A percentile compares a stretch with the other conserved stretches of the same genome.
These are phyloP conservation scores for Podospora didyma DNA, from an alignment of 495 filamentous ascomycete species.

Conservation along the genomic window DNA sequence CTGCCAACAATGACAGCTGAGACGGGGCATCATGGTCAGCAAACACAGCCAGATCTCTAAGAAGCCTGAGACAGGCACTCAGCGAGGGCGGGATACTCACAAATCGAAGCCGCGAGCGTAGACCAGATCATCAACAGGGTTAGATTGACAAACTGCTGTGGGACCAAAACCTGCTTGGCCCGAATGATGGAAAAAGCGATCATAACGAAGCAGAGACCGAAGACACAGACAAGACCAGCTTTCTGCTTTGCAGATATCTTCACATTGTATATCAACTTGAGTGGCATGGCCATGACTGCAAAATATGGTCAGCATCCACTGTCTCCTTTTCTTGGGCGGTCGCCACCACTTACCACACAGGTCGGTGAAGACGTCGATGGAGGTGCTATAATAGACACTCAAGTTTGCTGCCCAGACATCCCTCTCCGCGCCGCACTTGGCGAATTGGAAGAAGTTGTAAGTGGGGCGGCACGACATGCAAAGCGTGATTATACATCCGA, in stretches of 20 bases:
- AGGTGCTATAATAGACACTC: constrained; percentile 42
- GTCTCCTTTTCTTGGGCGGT: neutral
- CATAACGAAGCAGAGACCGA: constrained; percentile 48
- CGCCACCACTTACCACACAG: constrained; percentile 26
- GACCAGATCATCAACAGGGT: constrained; percentile 34
- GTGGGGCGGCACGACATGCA: constrained; percentile 36
- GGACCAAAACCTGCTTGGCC: constrained; percentile 32
- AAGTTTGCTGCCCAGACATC: constrained; percentile 33
- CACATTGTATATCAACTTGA: constrained; percentile 47
- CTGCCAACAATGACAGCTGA: constrained; percentile 47
- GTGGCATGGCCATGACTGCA: constrained; percentile 48
- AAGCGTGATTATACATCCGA: constrained; percentile 36
- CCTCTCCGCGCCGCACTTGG: constrained; percentile 20
- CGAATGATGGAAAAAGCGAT: constrained; percentile 49
- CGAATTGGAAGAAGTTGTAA: constrained; percentile 37
- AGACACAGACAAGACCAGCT: constrained; percentile 42
- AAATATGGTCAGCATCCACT: constrained; percentile 2
- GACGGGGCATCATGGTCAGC: neutral
- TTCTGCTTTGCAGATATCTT: constrained; percentile 43
- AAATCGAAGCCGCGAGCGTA: constrained; percentile 29
- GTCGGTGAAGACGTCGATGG: constrained; percentile 41
- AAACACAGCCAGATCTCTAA: too few relatives aligned
- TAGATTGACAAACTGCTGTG: constrained; percentile 31
- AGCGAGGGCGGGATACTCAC: constrained; percentile 14
- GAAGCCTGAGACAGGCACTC: too few relatives aligned